Base-by-base conservation (phyloP, 441 rosid genomes). In the Manihot esculenta region DNA sequence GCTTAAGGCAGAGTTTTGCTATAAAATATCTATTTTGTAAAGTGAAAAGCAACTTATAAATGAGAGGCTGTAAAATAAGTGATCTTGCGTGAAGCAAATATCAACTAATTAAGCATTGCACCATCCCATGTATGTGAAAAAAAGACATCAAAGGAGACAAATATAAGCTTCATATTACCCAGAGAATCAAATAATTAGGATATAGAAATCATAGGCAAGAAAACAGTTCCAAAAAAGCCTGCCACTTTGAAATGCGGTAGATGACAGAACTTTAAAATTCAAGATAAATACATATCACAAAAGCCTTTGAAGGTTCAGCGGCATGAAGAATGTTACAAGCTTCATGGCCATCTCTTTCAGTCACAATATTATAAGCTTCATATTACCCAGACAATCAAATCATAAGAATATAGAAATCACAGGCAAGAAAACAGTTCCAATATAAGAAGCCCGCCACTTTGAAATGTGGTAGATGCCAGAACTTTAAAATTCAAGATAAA, bases 311-410 rank as follows among this genome's bases (percentile, higher is more conserved):
- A 76, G 99, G 98, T 54, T 98, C 99, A 75, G 91, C 94, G 73
- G 90, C 89, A 78, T 96, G 99, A 85, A 96, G 95, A 78, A 79
- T 80, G 65, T 87, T 90, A 78, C 99, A 96, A 77, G 97, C 99
- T 84, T 90, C 89, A 74, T 87, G 83, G 27, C 98, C 99, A 82
- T 96, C 97, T 66, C 73, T 79, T 81, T 96, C 97, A 54, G 92
- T 82, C 64, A 58, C 76, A 76, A 96, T 96, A 38, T 61, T 44
- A 62, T 26, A 13, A 62, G 3, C 14, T 38, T 66, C 23, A 24
- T 44, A 26, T 68, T n/a, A n/a, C 23, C 14, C 20, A 62, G 55
- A 56, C 9, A 55, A 17, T 12, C 53, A 64, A n/a, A 24, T 49
- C 33, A 47, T 24, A 1, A 61, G 12, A 38, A 33, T 23, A 27